These are phyloP conservation scores for Rutstroemia sp. DNA, from an alignment of 2,329 filamentous ascomycete species.

Conservation along the genomic window DNA sequence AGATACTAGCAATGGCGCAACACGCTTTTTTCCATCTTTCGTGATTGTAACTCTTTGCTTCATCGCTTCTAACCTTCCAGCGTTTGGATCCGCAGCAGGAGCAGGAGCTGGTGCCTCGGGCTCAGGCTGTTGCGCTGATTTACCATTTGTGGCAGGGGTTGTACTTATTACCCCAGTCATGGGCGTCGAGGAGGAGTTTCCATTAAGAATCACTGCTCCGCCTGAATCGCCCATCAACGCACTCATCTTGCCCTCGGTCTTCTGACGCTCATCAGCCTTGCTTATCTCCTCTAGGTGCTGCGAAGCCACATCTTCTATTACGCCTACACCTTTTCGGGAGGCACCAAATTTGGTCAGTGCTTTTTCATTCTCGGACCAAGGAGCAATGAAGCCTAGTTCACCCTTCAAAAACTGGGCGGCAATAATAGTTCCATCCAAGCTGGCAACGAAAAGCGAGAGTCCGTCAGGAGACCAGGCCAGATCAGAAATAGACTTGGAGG, in stretches of 20 bases:
- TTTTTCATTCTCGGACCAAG: slow-evolving; percentile 83
- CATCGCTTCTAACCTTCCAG: slow-evolving; percentile 56
- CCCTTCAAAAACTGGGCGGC: slow-evolving; percentile 74
- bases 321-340: slow-evolving; percentile 78
- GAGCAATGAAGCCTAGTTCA: slow-evolving; percentile 84
- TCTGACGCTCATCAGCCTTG: slow-evolving; percentile 82
- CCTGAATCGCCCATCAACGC: slow-evolving; percentile 89
- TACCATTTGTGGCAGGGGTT: slow-evolving; percentile 19
- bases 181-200: slow-evolving; percentile 20
- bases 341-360: slow-evolving; percentile 88
- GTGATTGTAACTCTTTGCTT: slow-evolving; percentile 92
- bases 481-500: slow-evolving; percentile 88
- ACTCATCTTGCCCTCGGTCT: slow-evolving; percentile 91
- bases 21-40: slow-evolving; percentile 94
- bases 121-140: slow-evolving; percentile 27
- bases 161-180: slow-evolving; percentile 18
- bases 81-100: slow-evolving; percentile 41
- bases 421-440: slow-evolving; percentile 83
- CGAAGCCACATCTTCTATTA: slow-evolving; percentile 87
- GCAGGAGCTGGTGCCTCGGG: slow-evolving; percentile 29
- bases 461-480: slow-evolving; percentile 92
- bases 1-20: slow-evolving; percentile 85
- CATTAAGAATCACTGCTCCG: slow-evolving; percentile 25
- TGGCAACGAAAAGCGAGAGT: slow-evolving; percentile 75
- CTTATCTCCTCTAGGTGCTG: slow-evolving; percentile 83